Percentiles rank a stretch among this genome's conserved stretches.
phyloP scores from a whole-genome alignment of 306 rosid species.

The Sicyos edulis region DNA sequence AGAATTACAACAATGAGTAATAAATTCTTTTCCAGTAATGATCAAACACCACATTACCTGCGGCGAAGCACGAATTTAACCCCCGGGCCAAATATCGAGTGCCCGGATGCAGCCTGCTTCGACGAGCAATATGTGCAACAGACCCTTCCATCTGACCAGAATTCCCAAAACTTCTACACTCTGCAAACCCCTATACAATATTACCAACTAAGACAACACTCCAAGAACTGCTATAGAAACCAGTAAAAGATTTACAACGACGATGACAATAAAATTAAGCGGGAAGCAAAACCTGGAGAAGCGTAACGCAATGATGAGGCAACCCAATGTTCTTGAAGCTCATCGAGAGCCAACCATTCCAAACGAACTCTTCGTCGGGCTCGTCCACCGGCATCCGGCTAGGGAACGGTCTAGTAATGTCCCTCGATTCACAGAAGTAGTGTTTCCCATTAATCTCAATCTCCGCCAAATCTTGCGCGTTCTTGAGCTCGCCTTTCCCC shows the following conservation, averaged over 20 bases:
- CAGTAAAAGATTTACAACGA: slow-evolving; percentile 6
- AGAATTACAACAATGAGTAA: neutral
- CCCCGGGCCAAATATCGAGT: slow-evolving; percentile 98
- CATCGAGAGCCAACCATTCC: slow-evolving; percentile 82
- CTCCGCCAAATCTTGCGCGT: slow-evolving; percentile 65
- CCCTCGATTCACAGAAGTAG: slow-evolving; percentile 83
- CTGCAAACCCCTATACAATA: slow-evolving; percentile 97
- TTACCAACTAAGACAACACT: slow-evolving; percentile 49
- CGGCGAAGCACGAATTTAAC: slow-evolving; percentile 86
- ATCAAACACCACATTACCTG: slow-evolving; percentile 49
- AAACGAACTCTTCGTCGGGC: slow-evolving; percentile 91
- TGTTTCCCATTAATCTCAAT: slow-evolving; percentile 88
- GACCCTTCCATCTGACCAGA: slow-evolving; percentile 83
- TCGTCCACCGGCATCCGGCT: slow-evolving; percentile 44
- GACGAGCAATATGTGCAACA: slow-evolving; percentile 85
- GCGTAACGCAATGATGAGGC: slow-evolving; percentile 69
- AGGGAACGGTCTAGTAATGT: slow-evolving; percentile 78
- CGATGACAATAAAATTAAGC: slow-evolving; percentile 23
- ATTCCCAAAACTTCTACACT: slow-evolving; percentile 88
- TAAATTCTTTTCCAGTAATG: slow-evolving; percentile 3
- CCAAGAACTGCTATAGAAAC: slow-evolving; percentile 9
- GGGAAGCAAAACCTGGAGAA: slow-evolving; percentile 79
- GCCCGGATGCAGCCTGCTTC: slow-evolving; percentile 98
- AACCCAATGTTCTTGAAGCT: slow-evolving; percentile 75
- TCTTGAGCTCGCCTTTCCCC: slow-evolving; percentile 87